These are phyloP conservation scores for Cladophialophora yegresii DNA, from an alignment of 2,329 filamentous ascomycete genomes.

Conservation along the genomic window DNA sequence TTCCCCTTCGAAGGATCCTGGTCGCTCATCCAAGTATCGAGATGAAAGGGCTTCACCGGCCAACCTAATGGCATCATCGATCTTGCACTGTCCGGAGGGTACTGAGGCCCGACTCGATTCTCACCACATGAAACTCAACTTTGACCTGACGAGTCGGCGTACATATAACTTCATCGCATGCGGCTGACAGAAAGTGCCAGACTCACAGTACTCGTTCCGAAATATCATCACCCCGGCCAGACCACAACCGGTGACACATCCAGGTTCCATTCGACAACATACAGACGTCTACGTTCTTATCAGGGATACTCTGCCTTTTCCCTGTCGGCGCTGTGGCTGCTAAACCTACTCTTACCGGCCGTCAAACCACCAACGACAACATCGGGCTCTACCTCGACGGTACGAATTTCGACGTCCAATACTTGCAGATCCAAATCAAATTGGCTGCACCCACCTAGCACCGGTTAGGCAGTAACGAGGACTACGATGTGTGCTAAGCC, in stretches of 20 bases:
- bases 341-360: not conserved
- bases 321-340: not conserved
- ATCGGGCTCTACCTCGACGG: constrained; percentile 10
- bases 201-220: constrained; percentile 1
- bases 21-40: not conserved
- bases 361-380: constrained; percentile 5
- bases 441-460: no score
- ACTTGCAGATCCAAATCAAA: constrained; percentile 11
- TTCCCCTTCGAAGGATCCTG: not conserved
- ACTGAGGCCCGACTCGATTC: not conserved
- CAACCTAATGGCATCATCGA: not conserved
- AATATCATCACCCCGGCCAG: not conserved
- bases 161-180: not conserved
- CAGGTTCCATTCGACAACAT: no score
- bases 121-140: no score
- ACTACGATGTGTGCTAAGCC: no score
- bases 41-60: no score
- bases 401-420: constrained; percentile 20
- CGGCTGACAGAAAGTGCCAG: constrained; percentile 2
- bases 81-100: not conserved
- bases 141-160: no score
- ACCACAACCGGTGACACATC: no score
- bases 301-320: not conserved
- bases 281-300: not conserved
- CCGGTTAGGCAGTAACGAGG: no score